Conservation (phyloP, 1,284 basidiomycete genomes). For the Stygiomarasmius scandens region DNA sequence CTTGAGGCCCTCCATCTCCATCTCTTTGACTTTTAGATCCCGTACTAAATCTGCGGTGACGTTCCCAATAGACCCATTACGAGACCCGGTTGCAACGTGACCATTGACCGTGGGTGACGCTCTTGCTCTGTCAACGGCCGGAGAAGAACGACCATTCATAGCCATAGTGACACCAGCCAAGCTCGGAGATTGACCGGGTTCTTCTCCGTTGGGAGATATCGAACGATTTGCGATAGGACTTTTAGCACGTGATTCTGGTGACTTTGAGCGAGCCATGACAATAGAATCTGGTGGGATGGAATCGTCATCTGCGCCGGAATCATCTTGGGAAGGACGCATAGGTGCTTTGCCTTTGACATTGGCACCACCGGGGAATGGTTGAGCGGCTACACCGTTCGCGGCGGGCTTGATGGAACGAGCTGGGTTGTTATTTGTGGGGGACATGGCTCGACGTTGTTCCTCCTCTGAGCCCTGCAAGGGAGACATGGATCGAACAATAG, state of each 20-base stretch:
- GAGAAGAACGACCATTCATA: conserved; percentile 63
- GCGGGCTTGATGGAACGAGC: conserved; percentile 36
- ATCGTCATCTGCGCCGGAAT: conserved; percentile 55
- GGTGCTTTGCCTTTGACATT: conserved; percentile 53
- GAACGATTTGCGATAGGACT: conserved; percentile 42
- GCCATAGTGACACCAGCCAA: conserved; percentile 58
- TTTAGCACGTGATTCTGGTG: conserved; percentile 11
- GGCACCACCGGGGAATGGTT: conserved; percentile 33
- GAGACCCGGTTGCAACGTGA: conserved; percentile 42
- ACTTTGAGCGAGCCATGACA: conserved; percentile 48
- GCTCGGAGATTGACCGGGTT: conserved; percentile 42
- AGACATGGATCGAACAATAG: conserved; percentile 52
- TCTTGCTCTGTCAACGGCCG: conserved; percentile 54
- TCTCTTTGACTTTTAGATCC: conserved; percentile 80
- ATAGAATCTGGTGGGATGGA: conserved; percentile 49
- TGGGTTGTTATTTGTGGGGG: conserved; percentile 48
- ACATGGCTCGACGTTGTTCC: conserved; percentile 69
- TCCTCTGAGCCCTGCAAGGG: conserved; percentile 50
- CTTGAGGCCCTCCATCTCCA: conserved; percentile 78
- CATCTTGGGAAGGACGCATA: conserved; percentile 70
- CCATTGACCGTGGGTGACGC: conserved; percentile 62
- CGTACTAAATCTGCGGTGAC: conserved; percentile 73
- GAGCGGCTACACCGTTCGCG: conserved; percentile 48
- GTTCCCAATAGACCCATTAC: conserved; percentile 65
- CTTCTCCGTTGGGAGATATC: conserved; percentile 54